Base-by-base conservation (phyloP, 306 rosid species). In the Psophocarpus tetragonolobus region DNA sequence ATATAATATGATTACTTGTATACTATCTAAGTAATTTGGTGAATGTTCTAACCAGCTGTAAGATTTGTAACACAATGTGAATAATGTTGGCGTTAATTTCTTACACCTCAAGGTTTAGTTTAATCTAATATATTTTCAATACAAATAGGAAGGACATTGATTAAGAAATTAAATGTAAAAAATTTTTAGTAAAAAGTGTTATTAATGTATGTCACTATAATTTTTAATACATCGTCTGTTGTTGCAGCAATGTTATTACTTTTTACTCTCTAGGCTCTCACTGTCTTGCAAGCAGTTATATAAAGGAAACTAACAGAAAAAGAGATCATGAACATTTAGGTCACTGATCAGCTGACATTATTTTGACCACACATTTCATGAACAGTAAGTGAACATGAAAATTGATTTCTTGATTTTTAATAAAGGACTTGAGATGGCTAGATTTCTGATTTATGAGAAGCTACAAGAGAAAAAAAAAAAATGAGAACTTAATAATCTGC, bases 11-110 rank as follows among this genome's bases (percentile, higher is more conserved):
- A 35, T 45, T 71, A 82, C 71, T 64, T 73, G 60, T 63, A 33
- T 72, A 26, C 30, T 54, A n/a, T 70, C 24, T 70, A 67, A 71
- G 63, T 65, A 63, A 71, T n/a, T 62, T 45, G 68, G 21, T 5
- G 20, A 42, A 23, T 70, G 53, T 68, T 58, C 71, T 54, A 21
- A 36, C 53, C 2, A 20, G 32, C 13, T 10, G 24, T 42, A 29
- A 70, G 21, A 30, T 68, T 54, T 57, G 61, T 57, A 13, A 24
- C n/a, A 24, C 9, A 8, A 65, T 65, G n/a, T 27, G 15, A 36
- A 66, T 24, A n/a, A 51, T 45, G 48, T 35, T 45, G 35, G 62
- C 32, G 35, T 20, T 12, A 17, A 42, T 42, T 41, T n/a, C 57
- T 41, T 60, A 6, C 41, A 8, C 54, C 39, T 73, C 68, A 42